Conservation (phyloP, 257 asterid genomes). For the Echites panduratus region DNA sequence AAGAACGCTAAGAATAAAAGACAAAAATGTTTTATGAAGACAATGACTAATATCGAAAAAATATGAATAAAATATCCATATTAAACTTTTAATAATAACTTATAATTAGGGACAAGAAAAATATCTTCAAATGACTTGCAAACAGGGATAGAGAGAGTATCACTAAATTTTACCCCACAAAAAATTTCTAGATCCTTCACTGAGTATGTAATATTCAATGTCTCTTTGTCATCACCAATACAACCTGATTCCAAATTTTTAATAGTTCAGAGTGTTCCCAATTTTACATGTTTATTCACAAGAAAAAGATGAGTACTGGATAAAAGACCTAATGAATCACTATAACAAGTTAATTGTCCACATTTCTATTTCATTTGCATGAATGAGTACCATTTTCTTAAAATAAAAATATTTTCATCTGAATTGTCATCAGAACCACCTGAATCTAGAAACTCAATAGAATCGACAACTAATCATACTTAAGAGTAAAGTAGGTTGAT, state of each 20-base stretch:
- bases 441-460: not conserved
- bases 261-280: not conserved
- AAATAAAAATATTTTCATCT: not conserved
- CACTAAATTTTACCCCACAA: no score
- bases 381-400: not conserved
- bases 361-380: not conserved
- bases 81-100: no score
- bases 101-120: no score
- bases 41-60: no score
- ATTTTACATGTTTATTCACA: not conserved
- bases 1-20: no score
- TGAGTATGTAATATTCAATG: no score
- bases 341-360: not conserved
- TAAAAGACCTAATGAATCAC: not conserved
- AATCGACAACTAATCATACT: not conserved
- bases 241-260: not conserved
- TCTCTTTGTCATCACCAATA: not conserved
- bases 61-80: no score
- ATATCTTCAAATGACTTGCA: no score
- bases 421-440: not conserved
- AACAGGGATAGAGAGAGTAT: no score
- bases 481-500: not conserved
- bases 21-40: no score
- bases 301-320: not conserved
- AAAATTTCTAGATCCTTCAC: no score